Base-by-base conservation (phyloP, 1,284 basidiomycete species). In the Naganishia sp. region DNA sequence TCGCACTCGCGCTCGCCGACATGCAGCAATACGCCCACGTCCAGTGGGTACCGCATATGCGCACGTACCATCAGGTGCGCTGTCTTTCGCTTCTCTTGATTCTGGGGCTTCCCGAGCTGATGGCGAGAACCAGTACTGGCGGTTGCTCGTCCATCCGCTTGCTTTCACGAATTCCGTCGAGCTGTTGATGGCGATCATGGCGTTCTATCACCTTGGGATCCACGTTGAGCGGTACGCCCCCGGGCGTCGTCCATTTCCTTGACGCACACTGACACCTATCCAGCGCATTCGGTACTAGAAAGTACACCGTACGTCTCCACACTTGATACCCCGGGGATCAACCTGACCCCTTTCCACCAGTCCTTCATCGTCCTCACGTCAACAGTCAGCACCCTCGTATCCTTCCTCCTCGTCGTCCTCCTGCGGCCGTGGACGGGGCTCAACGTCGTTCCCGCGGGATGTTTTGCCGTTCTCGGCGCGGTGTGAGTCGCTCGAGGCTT, bases 21-120 rank as follows among this genome's bases (percentile, higher is more conserved):
- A 81, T 90, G 69, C 94, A 94, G 78, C 88, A 93, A 72, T 90
- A 91, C 75, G 84, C 92, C 67, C 89, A 94, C 77, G 82, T 94
- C 6, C 90, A 92, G 79, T 72, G 80, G 23, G 71, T 73, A 9
- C 78, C 77, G 5, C 74, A 81, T 60, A 75, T 82, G 49, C 75
- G 77, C 6, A 76, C 75, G 64, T 79, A 82, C 65, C 79, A 78
- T 65, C 81, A 82, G 71, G 79, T 79, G 55, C 50, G 77, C 54
- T 1, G 21, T 39, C 39, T 63, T 69, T 64, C n/a, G 1, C 31
- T n/a, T 63, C 63, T 28, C 5, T 28, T 28, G 28, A 28, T 28
- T 28, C 28, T 28, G 2, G 28, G 28, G 3, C 3, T 28, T 28
- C 28, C 28, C 13, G 1, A n/a, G 13, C n/a, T 44, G 46, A 21